Conservation (phyloP, 129 eudicot genomes). For the Tagetes erecta region DNA sequence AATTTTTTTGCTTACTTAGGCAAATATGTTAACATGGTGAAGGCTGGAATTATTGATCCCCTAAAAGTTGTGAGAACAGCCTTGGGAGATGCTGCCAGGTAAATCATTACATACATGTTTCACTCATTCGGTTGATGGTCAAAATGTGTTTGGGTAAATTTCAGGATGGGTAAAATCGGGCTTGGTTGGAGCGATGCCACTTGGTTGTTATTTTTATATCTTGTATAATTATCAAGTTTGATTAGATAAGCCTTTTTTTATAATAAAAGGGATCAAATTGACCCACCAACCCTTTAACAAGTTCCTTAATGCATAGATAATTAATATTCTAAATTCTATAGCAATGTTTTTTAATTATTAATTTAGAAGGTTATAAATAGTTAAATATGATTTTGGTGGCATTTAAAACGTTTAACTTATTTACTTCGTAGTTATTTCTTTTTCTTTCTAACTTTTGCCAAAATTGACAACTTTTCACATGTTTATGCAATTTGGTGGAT, state of each 20-base stretch:
- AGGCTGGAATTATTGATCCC: conserved; percentile 92
- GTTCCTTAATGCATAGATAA: no score
- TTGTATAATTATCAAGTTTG: neutral
- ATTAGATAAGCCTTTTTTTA: neutral
- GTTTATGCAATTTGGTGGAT: neutral
- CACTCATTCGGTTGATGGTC: neutral
- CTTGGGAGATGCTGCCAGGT: conserved; percentile 93
- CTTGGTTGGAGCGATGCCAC: neutral
- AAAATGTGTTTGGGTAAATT: neutral
- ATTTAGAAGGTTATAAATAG: neutral
- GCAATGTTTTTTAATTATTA: neutral
- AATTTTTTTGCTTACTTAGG: conserved; percentile 41
- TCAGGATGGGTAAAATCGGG: neutral
- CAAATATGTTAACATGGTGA: conserved; percentile 76
- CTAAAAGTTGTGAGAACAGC: conserved; percentile 90
- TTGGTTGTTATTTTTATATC: neutral
- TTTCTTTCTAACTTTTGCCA: neutral
- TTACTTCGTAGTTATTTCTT: neutral
- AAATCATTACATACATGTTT: conserved; percentile 17
- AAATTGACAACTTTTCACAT: neutral
- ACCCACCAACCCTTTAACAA: no score
- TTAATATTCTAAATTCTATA: no score
- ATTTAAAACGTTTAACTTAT: neutral
- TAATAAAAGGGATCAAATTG: neutral
- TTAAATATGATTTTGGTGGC: neutral